These are phyloP conservation scores for Plasmodium cynomolgi DNA, from an alignment of 169 alveolate species.

Conservation along the genomic window DNA sequence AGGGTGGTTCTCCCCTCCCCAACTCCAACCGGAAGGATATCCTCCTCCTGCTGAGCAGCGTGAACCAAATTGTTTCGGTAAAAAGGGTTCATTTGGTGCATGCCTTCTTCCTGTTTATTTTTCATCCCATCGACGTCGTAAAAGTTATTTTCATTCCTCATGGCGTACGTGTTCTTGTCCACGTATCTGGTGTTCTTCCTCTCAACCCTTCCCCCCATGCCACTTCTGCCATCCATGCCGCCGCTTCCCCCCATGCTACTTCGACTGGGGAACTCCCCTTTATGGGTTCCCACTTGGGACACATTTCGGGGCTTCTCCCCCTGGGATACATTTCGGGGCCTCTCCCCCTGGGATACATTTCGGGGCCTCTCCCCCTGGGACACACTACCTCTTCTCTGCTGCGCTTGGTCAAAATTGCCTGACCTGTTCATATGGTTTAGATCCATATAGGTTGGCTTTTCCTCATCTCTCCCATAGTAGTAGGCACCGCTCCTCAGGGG, in stretches of 20 bases:
- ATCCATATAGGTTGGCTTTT: background rate
- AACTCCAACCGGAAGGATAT: background rate
- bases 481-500: background rate
- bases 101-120: background rate
- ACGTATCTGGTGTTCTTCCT: conserved; percentile 19
- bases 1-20: background rate
- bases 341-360: background rate
- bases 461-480: background rate
- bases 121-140: conserved; percentile 4
- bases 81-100: background rate
- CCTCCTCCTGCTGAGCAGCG: background rate
- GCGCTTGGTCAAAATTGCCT: background rate
- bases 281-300: background rate
- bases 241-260: background rate
- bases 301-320: background rate
- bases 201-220: background rate
- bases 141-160: conserved; percentile 12
- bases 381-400: background rate
- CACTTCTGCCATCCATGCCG: background rate
- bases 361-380: background rate
- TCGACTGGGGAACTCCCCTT: background rate
- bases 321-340: background rate
- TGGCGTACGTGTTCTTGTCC: conserved; percentile 4
- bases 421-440: conserved; percentile 13
- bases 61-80: background rate